phyloP scores from a whole-genome alignment of 2,329 filamentous ascomycete species.

The Rugonectria rugulosa region DNA sequence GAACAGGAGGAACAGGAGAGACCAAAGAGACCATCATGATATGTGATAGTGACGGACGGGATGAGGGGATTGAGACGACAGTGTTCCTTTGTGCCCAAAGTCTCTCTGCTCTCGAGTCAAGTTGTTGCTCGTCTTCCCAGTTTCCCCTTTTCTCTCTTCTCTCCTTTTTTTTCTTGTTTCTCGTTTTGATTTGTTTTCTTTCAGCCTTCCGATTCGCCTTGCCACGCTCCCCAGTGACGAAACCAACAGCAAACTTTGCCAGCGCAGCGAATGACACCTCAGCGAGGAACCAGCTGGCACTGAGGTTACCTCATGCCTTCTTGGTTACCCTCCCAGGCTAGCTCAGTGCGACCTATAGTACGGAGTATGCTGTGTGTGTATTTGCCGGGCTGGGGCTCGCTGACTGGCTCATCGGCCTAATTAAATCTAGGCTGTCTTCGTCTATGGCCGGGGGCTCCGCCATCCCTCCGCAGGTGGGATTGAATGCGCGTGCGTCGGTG shows the following conservation, averaged over 20 bases:
- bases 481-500: constrained; percentile 18
- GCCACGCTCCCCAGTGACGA: constrained; percentile 8
- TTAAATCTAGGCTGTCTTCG: background rate
- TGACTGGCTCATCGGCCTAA: no score
- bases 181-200: constrained; percentile 9
- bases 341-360: no score
- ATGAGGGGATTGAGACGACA: background rate
- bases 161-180: constrained; percentile 13
- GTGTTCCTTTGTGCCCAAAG: constrained; percentile 7
- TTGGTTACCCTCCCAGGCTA: background rate
- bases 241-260: constrained; percentile 23
- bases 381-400: background rate
- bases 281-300: constrained; percentile 3
- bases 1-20: constrained; percentile 5
- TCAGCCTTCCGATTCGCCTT: constrained; percentile 7
- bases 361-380: background rate
- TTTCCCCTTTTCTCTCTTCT: constrained; percentile 10
- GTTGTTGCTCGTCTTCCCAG: background rate
- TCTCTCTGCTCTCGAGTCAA: constrained; percentile 12
- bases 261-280: constrained; percentile 17
- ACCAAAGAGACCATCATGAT: background rate
- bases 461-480: constrained; percentile 4
- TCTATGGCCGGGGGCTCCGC: background rate
- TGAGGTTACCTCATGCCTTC: background rate
- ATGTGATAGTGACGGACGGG: background rate